Conservation (phyloP, 441 rosid genomes). For the Omphalea diandra region DNA sequence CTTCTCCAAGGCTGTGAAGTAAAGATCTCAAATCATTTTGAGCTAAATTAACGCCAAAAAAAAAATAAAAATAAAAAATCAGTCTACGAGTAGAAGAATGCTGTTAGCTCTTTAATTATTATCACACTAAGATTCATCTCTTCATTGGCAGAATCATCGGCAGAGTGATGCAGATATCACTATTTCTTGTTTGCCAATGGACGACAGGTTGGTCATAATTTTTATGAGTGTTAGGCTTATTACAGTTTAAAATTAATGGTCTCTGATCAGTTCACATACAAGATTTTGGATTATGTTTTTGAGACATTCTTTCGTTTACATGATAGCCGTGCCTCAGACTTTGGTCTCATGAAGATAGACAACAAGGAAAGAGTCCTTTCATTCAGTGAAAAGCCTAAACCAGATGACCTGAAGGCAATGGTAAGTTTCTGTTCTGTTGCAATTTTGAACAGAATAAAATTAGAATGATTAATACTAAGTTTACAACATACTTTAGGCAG, state of each 20-base stretch:
- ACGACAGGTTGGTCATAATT: conserved; percentile 53
- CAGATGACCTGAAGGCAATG: conserved; percentile 75
- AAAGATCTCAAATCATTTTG: no score
- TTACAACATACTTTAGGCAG: conserved; percentile 48
- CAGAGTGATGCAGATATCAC: conserved; percentile 96
- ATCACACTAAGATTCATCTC: conserved; percentile 15
- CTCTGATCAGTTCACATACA: no score
- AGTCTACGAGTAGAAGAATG: neutral
- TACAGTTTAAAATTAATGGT: no score
- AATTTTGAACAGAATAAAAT: neutral
- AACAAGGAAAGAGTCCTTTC: conserved; percentile 73
- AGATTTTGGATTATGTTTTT: conserved; percentile 12
- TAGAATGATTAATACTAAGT: conserved; percentile 1
- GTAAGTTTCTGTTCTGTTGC: conserved; percentile 30
- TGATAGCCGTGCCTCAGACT: conserved; percentile 95
- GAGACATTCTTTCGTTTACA: conserved; percentile 24
- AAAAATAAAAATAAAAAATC: no score
- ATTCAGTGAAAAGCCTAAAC: conserved; percentile 94
- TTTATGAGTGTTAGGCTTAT: neutral
- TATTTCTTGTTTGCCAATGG: conserved; percentile 76
- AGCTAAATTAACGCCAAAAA: no score
- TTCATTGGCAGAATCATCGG: conserved; percentile 70
- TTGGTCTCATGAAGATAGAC: conserved; percentile 96
- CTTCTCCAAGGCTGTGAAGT: no score
- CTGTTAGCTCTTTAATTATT: neutral